Base-by-base conservation (phyloP, 306 rosid genomes). In the Coriaria nepalensis region DNA sequence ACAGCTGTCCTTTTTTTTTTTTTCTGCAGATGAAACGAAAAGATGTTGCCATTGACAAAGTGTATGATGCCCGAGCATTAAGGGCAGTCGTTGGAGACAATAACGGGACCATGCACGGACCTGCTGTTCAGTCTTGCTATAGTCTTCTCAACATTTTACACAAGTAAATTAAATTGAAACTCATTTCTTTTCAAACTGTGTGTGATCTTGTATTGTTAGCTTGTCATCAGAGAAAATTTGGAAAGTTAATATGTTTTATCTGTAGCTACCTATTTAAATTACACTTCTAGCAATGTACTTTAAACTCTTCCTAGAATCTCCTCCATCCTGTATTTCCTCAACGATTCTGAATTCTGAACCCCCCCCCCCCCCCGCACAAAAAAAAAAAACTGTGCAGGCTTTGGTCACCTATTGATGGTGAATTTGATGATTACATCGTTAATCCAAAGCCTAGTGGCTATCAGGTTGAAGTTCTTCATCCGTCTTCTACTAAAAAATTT, bases 1-100 rank as follows among this genome's bases (percentile, higher is more conserved):
- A 7, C 6, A 10, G 4, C 11, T 2, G 20, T 6, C 40, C 6
- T 39, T 41, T 34, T 11, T 10, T 47, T 32, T 5, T 14, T 50
- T 37, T 60, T 36, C 29, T 66, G 48, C 68, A 84, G 95, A 88
- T 88, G 97, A 84, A 88, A 45, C 69, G 95, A 44, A 88, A 88
- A 75, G 95, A 88, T 68, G 68, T 75, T 45, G 60, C 78, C 67
- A 84, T 84, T 34, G 65, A 68, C 38, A 70, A 84, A 76, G 93
- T 88, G 45, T 88, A 76, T 53, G 97, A 88, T 77, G 88, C 93
- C 50, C 95, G 95, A 45, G 97, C 97, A 36, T 61, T 88, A 68
- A 74, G 97, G 76, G 97, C 84, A 56, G 86, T 88, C 53, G 95
- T 88, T 52, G 97, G 97, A 69, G 97, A 88, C 78, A 84, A 84